Evolutionary conservation across 2,329 filamentous ascomycete species (phyloP), one percentile per base, ranked within the genome.

Genomic region (Sphaerulina populicola): DNA sequence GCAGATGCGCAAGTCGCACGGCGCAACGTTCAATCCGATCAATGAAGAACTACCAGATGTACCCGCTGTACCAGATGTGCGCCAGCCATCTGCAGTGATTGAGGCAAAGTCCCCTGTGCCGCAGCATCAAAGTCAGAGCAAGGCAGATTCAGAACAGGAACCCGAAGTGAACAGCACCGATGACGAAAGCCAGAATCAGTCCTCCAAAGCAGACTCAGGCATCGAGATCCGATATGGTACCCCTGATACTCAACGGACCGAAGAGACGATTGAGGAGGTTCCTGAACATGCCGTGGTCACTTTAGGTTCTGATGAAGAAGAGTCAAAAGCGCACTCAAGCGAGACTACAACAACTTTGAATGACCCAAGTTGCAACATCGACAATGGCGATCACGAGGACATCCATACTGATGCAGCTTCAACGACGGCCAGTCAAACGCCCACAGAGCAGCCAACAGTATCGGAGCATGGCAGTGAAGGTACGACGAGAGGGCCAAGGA

Each of bases 151-250:
- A 9, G 31, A 35, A 35, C 31, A 35, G 31, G 50, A 51, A 15
- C 39, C 49, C 27, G 55, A 52, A 33, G 52, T 40, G 18, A 18
- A 44, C 29, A 49, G 42, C 38, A 54, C 54, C 31, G 56, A 55
- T 40, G 56, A 61, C 30, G 54, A 57, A 15, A 53, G 38, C n/a
- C 53, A 58, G 18, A 44, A 56, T 8, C 48, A 58, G 27, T 67
- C 69, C 2, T 69, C 72, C 21, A 75, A 77, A 52, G 69, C 74
- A 21, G 81, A 82, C 59, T 80, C 79, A 36, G 78, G 72, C 10
- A 73, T 80, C 53, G 76, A 73, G 27, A 70, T 81, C 51, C 74
- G 79, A 41, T 60, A 63, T 35, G 53, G 57, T 11, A 49, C 51
- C 10, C 50, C 45, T n/a, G 51, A 56, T 41, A 48, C 50, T 5